Conservation (phyloP, 2,329 filamentous ascomycete species). For the Colletotrichum sp. region DNA sequence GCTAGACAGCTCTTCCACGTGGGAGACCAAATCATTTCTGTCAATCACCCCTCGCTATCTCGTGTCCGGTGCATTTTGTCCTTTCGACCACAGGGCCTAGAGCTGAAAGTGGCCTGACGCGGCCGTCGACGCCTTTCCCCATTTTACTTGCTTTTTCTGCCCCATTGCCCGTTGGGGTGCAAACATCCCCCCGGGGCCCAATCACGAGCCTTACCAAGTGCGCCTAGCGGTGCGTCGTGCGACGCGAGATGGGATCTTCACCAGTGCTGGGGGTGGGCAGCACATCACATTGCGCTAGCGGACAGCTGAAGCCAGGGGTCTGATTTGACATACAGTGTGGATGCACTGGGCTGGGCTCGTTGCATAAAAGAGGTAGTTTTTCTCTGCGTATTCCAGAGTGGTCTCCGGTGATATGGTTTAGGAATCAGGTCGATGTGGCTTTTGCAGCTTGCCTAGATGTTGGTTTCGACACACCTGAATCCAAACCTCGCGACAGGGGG, state of each 20-base stretch:
- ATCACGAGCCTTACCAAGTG: neutral
- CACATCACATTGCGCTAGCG: neutral
- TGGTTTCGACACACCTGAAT: neutral
- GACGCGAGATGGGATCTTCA: neutral
- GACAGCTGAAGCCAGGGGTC: neutral
- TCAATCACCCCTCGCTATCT: neutral
- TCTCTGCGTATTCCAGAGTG: neutral
- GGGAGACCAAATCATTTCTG: neutral
- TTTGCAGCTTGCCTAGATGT: neutral
- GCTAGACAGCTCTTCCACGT: neutral
- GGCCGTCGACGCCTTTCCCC: neutral
- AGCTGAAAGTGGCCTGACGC: neutral
- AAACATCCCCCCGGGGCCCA: neutral
- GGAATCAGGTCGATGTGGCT: rapidly evolving
- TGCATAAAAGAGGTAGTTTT: neutral
- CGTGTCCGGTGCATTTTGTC: neutral
- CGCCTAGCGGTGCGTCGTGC: neutral
- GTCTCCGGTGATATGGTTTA: neutral
- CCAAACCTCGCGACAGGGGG: neutral
- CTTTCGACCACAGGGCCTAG: neutral
- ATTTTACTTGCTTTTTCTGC: neutral
- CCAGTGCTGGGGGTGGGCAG: neutral
- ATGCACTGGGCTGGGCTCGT: neutral
- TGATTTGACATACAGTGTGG: neutral
- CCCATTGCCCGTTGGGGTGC: neutral